Percentiles rank a stretch among this genome's conserved stretches.
Conservation (phyloP, 148 eudicot species). For the Vaccinium myrtillus region DNA sequence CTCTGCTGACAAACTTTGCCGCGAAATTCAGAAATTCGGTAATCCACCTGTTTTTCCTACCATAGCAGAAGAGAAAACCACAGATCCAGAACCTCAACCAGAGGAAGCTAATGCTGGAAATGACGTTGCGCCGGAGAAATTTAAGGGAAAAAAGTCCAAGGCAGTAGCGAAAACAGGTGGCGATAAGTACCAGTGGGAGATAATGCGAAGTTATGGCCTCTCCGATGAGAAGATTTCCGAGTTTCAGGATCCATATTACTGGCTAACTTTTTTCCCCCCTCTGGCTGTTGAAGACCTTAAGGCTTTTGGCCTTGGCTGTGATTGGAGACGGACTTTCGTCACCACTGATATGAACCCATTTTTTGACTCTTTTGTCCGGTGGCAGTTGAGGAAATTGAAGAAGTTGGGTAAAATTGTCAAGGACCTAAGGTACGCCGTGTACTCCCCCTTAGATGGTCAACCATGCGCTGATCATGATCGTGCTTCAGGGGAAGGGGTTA, state of each 20-base stretch:
- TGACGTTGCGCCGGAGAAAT: too few relatives aligned
- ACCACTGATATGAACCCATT: conserved; percentile 76
- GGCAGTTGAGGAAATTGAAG: conserved; percentile 86
- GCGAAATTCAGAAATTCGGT: conserved; percentile 74
- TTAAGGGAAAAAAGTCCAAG: too few relatives aligned
- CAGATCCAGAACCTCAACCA: conserved; percentile 28
- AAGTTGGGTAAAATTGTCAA: conserved; percentile 73
- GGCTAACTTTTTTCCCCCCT: conserved; percentile 74
- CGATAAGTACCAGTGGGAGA: conserved; percentile 81
- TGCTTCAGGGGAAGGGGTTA: conserved; percentile 91
- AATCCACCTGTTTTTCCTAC: conserved; percentile 70
- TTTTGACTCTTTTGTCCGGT: conserved; percentile 74
- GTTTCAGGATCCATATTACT: conserved; percentile 63
- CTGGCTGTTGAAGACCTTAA: conserved; percentile 75
- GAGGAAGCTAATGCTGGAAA: too few relatives aligned
- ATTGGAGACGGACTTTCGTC: conserved; percentile 85
- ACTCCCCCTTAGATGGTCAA: conserved; percentile 85
- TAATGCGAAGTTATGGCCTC: conserved; percentile 82
- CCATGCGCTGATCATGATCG: conserved; percentile 95
- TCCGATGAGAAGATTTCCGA: conserved; percentile 59
- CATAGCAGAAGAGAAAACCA: conserved; percentile 39
- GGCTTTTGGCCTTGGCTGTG: conserved; percentile 78
- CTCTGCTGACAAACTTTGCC: conserved; percentile 71
- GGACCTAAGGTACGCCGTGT: conserved; percentile 67
- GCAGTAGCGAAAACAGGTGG: conserved; percentile 67